phyloP scores from a whole-genome alignment of 108 stramenopile genomes.

The Cyclostephanos tholiformis region DNA sequence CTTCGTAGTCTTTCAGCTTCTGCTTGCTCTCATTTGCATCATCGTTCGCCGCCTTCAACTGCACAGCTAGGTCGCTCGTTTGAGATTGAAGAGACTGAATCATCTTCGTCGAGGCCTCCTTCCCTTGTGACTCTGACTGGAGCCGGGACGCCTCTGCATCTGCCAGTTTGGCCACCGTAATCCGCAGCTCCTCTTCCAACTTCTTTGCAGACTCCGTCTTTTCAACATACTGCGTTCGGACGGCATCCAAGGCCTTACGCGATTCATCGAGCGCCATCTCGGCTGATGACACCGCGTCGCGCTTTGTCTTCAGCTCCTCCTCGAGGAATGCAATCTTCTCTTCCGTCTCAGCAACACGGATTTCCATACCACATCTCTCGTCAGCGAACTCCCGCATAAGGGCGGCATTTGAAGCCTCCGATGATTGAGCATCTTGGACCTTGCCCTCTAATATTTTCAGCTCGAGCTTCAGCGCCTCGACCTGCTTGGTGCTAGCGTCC shows the following conservation, averaged over 20 bases:
- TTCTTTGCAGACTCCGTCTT: slow-evolving; percentile 13
- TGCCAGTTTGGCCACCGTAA: slow-evolving; percentile 17
- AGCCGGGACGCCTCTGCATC: slow-evolving; percentile 13
- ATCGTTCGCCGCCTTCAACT: slow-evolving; percentile 32
- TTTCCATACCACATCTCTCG: slow-evolving; percentile 16
- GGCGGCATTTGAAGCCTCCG: slow-evolving; percentile 16
- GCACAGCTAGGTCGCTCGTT: neutral
- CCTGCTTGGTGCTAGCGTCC: slow-evolving; percentile 24
- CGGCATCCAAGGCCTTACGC: slow-evolving; percentile 18
- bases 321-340: slow-evolving; percentile 26
- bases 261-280: slow-evolving; percentile 35
- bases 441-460: slow-evolving; percentile 33
- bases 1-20: slow-evolving; percentile 24
- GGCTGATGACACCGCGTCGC: slow-evolving; percentile 20
- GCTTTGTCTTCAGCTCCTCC: slow-evolving; percentile 28
- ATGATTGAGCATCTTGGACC: slow-evolving; percentile 12
- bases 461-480: slow-evolving; percentile 30
- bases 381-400: slow-evolving; percentile 25
- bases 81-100: slow-evolving; percentile 24
- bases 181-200: slow-evolving; percentile 31
- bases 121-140: neutral
- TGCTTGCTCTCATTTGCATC: slow-evolving; percentile 15
- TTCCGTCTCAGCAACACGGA: slow-evolving; percentile 14
- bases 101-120: slow-evolving; percentile 20
- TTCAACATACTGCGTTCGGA: slow-evolving; percentile 8